Evolutionary conservation across 1,284 basidiomycete genomes (phyloP).

Genomic region (Ustilago cynodontis): DNA sequence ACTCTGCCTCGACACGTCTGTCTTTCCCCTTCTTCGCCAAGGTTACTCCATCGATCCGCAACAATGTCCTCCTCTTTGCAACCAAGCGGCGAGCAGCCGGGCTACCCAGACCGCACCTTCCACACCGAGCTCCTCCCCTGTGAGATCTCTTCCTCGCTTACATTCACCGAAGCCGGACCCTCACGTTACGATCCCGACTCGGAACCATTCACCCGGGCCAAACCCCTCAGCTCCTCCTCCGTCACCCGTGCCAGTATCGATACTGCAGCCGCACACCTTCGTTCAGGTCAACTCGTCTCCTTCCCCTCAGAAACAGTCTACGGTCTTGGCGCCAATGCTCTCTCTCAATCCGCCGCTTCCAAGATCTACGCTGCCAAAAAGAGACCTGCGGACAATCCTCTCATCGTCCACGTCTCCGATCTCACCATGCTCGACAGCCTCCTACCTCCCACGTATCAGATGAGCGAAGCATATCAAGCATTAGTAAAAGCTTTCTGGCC

Average conservation of each 20-base stretch:
- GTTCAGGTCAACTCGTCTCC: slow-evolving; percentile 75
- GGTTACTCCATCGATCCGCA: neutral
- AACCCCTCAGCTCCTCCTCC: slow-evolving; percentile 33
- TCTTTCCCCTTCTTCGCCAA: neutral
- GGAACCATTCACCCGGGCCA: slow-evolving; percentile 31
- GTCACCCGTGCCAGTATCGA: slow-evolving; percentile 52
- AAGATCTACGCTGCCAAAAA: slow-evolving; percentile 94
- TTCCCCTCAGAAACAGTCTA: slow-evolving; percentile 99
- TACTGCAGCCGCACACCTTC: slow-evolving; percentile 63
- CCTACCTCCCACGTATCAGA: slow-evolving; percentile 68
- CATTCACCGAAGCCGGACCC: slow-evolving; percentile 39
- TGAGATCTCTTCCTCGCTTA: slow-evolving; percentile 15
- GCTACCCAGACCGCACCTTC: slow-evolving; percentile 52
- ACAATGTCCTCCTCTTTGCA: slow-evolving; percentile 13
- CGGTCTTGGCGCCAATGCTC: slow-evolving; percentile 89
- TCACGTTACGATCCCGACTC: slow-evolving; percentile 13
- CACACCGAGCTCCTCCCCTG: slow-evolving; percentile 38
- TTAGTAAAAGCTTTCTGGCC: slow-evolving; percentile 90
- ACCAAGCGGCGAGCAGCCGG: slow-evolving; percentile 8
- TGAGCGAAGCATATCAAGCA: slow-evolving; percentile 34
- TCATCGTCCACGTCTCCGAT: slow-evolving; percentile 96
- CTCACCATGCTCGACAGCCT: slow-evolving; percentile 79
- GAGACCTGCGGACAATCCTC: slow-evolving; percentile 92
- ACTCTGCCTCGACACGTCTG: neutral
- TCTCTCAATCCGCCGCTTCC: slow-evolving; percentile 73